Base-by-base conservation (phyloP, 768 basidiomycete genomes). In the Russula foetens region DNA sequence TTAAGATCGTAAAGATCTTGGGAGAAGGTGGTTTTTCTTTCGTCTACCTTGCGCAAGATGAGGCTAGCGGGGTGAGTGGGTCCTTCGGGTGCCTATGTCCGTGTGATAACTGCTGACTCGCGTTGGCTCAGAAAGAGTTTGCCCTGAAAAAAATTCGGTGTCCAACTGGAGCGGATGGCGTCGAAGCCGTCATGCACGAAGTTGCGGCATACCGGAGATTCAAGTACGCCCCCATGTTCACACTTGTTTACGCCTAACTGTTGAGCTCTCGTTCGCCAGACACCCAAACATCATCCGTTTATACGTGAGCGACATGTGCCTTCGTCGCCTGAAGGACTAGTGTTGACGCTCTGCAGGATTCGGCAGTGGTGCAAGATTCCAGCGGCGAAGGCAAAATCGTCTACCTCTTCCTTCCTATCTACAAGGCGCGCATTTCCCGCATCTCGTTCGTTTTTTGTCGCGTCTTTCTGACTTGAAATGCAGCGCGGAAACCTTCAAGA, bases 241-340 rank as follows among this genome's bases (percentile, higher is more conserved):
- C 35, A 15, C n/a, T 31, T 31, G 23, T 23, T 38, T 38, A 52
- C 38, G 28, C 47, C n/a, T 14, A 17, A 44, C 55, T 21, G 17
- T 24, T 33, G 56, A 24, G 29, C 38, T 52, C 46, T 41, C 31
- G 23, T 31, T 24, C 59, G 7, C 14, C 66, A 94, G 92, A 71
- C 96, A 98, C 72, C 90, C 89, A 21, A 98, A 98, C 72, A 98
- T 98, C 68, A 99, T 99, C 71, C 89, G 89, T 39, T 93, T 96
- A 71, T 74, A 96, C 72, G 91, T 89, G 66, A 57, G 75, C 75
- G 21, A n/a, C 4, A 15, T 35, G 47, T 52, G 26, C 24, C 2
- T 39, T 45, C 38, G 24, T 61, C 53, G n/a, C 8, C 19, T 26
- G 23, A 47, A 65, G 65, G 48, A 44, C 49, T 33, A 51, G 44